These are phyloP conservation scores for Podaxis sp. DNA, from an alignment of 768 basidiomycete species.

Conservation along the genomic window DNA sequence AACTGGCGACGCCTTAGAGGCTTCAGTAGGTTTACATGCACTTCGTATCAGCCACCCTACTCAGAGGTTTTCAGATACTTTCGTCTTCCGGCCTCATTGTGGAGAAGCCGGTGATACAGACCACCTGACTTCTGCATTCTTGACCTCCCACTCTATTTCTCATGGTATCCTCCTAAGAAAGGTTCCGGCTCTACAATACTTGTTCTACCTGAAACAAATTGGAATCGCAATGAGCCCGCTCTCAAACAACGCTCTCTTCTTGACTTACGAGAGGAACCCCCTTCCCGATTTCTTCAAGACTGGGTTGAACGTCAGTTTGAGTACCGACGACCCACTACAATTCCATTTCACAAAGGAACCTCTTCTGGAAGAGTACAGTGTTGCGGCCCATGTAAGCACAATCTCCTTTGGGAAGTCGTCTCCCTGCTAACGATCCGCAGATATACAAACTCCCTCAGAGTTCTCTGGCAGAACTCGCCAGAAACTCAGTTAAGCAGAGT, in stretches of 20 bases:
- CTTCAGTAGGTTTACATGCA: slow-evolving; percentile 67
- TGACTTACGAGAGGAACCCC: slow-evolving; percentile 96
- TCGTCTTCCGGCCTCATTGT: slow-evolving; percentile 94
- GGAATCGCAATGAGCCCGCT: slow-evolving; percentile 98
- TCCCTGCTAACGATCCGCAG: slow-evolving; percentile 35
- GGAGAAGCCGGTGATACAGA: slow-evolving; percentile 99
- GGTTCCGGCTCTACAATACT: slow-evolving; percentile 94
- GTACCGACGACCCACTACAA: slow-evolving; percentile 94
- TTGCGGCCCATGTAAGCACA: slow-evolving; percentile 84
- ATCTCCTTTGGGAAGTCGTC: not conserved
- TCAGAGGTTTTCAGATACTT: slow-evolving; percentile 64
- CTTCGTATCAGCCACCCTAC: not conserved
- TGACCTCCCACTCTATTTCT: slow-evolving; percentile 96
- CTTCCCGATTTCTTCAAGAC: slow-evolving; percentile 96
- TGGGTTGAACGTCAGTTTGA: slow-evolving; percentile 93
- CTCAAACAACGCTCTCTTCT: slow-evolving; percentile 96
- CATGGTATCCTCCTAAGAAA: slow-evolving; percentile 98
- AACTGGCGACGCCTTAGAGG: slow-evolving; percentile 86
- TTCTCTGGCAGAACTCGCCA: slow-evolving; percentile 94
- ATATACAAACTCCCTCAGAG: slow-evolving; percentile 97
- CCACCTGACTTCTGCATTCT: slow-evolving; percentile 93
- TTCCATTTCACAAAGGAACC: slow-evolving; percentile 99
- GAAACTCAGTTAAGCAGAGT: slow-evolving; percentile 95
- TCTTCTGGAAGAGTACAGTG: slow-evolving; percentile 93
- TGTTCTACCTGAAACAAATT: slow-evolving; percentile 98